A percentile compares a stretch with the other conserved stretches of the same genome.
Evolutionary conservation across 495 filamentous ascomycete species (phyloP).

Genomic region (Friedmanniomyces simplex): DNA sequence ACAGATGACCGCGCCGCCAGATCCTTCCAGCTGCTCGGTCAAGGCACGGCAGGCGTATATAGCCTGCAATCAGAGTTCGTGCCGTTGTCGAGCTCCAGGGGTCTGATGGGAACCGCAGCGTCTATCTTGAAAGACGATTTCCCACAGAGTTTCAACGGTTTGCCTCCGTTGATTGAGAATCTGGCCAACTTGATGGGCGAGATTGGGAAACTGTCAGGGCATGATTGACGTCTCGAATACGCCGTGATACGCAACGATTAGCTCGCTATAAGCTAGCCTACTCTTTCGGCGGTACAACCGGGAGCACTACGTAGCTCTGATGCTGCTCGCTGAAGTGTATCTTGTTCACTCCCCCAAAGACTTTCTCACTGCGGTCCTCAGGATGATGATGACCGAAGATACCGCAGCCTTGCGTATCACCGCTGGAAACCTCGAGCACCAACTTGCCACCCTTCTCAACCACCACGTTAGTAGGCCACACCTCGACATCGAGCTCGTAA

Average conservation of each 20-base stretch:
- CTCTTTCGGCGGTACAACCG: slow-evolving; percentile 14
- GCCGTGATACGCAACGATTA: not conserved
- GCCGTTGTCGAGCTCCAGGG: not conserved
- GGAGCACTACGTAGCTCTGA: slow-evolving; percentile 16
- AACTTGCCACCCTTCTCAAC: slow-evolving; percentile 43
- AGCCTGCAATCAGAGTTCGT: not conserved
- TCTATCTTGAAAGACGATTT: slow-evolving; percentile 7
- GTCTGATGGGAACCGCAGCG: slow-evolving; percentile 6
- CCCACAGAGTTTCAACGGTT: not conserved
- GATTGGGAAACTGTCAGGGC: slow-evolving; percentile 6
- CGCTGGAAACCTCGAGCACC: slow-evolving; percentile 47
- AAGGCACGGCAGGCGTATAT: slow-evolving; percentile 5
- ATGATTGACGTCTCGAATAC: not conserved
- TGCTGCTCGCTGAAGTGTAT: slow-evolving; percentile 10
- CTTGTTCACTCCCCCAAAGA: slow-evolving; percentile 13
- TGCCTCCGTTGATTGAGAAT: slow-evolving; percentile 43
- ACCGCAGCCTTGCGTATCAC: slow-evolving; percentile 52
- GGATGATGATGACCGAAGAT: slow-evolving; percentile 46
- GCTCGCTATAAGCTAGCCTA: not conserved
- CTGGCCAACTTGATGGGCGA: slow-evolving; percentile 42
- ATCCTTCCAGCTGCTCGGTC: slow-evolving; percentile 7
- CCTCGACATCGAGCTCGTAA: slow-evolving; percentile 54
- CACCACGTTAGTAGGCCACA: slow-evolving; percentile 61
- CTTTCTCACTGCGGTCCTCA: slow-evolving; percentile 33
- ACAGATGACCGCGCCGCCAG: not conserved